phyloP scores from a whole-genome alignment of 2,329 filamentous ascomycete species.

The Apiospora sp. region DNA sequence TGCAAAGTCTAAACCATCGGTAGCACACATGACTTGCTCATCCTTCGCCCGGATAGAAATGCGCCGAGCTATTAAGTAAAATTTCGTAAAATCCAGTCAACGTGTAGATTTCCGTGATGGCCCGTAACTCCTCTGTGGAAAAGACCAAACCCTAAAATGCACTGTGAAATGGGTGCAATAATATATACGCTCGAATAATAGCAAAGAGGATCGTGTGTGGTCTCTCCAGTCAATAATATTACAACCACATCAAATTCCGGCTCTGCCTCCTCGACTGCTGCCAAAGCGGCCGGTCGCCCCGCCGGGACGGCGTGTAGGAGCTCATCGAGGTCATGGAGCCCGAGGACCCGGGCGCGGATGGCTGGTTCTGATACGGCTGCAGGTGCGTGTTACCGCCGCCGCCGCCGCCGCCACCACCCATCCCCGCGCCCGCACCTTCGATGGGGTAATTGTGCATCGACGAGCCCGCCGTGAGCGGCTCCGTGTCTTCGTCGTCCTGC shows the following conservation, averaged over 20 bases:
- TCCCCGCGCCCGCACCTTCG: neutral
- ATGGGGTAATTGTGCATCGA: constrained; percentile 20
- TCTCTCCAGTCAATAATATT: constrained; percentile 30
- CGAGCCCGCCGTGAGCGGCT: constrained; percentile 41
- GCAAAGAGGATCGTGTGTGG: neutral
- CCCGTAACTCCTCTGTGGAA: neutral
- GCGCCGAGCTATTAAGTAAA: neutral
- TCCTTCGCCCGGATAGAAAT: neutral
- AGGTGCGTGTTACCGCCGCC: neutral
- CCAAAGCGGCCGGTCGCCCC: constrained; percentile 56
- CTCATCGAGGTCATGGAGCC: constrained; percentile 12
- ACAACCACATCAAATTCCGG: constrained; percentile 58
- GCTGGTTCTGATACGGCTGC: neutral
- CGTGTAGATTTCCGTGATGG: neutral
- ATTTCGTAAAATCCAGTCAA: neutral
- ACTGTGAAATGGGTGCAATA: neutral
- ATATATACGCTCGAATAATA: constrained; percentile 8
- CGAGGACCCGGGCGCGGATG: neutral
- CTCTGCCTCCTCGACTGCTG: constrained; percentile 60
- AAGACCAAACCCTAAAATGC: neutral
- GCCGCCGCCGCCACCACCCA: neutral
- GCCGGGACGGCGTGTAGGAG: constrained; percentile 28
- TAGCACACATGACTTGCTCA: neutral
- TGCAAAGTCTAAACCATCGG: neutral
- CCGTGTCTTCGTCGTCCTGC: constrained; percentile 44